Evolutionary conservation across 2,329 filamentous ascomycete genomes (phyloP).

Genomic region (Cordyceps sp.): DNA sequence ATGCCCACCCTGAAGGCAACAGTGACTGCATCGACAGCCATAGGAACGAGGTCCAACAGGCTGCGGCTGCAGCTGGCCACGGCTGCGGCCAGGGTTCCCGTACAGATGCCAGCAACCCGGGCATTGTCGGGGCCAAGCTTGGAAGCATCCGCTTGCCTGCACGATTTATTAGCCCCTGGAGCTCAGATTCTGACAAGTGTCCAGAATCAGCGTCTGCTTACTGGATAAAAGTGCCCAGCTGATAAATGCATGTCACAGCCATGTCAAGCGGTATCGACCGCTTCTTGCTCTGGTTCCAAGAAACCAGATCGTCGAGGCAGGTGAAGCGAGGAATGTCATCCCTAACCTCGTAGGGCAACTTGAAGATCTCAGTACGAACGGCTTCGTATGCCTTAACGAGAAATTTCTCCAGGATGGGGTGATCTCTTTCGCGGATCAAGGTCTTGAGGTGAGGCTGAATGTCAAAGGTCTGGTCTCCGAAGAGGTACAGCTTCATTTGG

Average conservation of each 20-base stretch:
- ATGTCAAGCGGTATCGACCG: conserved; percentile 3
- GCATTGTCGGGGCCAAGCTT: background rate
- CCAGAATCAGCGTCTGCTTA: background rate
- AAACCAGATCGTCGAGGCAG: conserved; percentile 2
- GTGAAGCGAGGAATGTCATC: conserved; percentile 2
- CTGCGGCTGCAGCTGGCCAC: conserved; percentile 2
- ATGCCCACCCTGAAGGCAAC: conserved; percentile 3
- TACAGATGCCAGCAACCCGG: conserved; percentile 2
- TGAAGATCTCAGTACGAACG: conserved; percentile 2
- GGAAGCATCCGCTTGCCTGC: background rate
- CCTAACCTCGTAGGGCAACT: conserved; percentile 1
- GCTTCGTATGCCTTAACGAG: conserved; percentile 2
- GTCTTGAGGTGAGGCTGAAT: background rate
- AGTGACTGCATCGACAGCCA: conserved; percentile 3
- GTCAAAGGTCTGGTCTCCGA: conserved; percentile 4
- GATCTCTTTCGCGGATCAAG: background rate
- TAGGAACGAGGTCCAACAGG: conserved; percentile 1
- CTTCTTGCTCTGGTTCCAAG: conserved; percentile 1
- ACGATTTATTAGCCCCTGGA: too few species aligned
- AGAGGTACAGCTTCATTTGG: conserved; percentile 3
- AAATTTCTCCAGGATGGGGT: conserved; percentile 2
- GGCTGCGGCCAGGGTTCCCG: conserved; percentile 2
- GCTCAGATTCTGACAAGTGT: too few species aligned
- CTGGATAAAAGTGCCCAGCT: conserved; percentile 3
- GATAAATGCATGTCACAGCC: conserved; percentile 3